Evolutionary conservation across 345 rosid species (phyloP).

Genomic region (Ceriops zippeliana): DNA sequence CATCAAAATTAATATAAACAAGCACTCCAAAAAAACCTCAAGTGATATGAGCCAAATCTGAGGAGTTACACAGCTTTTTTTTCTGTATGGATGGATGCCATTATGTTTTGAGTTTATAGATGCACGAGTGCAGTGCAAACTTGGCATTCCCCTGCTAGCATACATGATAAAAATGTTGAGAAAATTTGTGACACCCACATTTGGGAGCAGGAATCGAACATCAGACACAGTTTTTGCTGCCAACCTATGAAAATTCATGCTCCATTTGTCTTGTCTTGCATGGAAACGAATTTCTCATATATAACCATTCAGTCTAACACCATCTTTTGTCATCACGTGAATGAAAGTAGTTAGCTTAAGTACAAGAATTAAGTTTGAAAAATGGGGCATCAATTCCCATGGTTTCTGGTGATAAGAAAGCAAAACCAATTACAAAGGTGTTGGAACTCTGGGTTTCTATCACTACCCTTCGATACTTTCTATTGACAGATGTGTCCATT

Average conservation of each 20-base stretch:
- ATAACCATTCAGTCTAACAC: too few species aligned
- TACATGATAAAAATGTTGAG: background rate
- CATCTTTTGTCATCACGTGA: too few species aligned
- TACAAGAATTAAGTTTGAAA: too few species aligned
- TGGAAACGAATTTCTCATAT: background rate
- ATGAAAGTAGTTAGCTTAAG: too few species aligned
- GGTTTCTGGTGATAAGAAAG: background rate
- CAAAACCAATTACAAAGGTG: background rate
- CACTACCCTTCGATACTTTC: background rate
- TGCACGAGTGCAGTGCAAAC: background rate
- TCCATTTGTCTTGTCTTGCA: background rate
- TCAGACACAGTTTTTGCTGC: background rate
- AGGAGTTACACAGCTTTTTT: background rate
- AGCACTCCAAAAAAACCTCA: background rate
- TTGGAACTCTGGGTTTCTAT: background rate
- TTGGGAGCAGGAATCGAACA: background rate
- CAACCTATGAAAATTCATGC: background rate
- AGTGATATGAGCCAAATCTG: background rate
- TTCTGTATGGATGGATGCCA: too few species aligned
- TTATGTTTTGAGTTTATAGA: too few species aligned
- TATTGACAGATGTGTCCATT: background rate
- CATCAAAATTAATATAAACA: background rate
- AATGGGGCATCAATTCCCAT: background rate
- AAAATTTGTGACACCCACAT: background rate
- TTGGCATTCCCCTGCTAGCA: constrained; percentile 1